Conservation (phyloP, 2,329 filamentous ascomycete genomes). For the Epichloe uncinata region DNA sequence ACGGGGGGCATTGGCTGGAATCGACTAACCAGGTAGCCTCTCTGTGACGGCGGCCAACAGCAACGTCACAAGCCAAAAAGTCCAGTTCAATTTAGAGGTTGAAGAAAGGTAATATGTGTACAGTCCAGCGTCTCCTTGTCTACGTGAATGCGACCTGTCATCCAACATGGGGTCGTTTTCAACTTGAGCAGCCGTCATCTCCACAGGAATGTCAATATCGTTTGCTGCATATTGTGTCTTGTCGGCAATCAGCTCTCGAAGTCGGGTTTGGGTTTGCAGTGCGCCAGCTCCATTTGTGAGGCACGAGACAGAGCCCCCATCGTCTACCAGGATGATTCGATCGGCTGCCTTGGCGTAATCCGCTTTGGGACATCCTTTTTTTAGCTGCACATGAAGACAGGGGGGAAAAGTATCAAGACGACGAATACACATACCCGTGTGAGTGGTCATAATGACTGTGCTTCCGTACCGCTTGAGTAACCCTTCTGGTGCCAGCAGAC, state of each 20-base stretch:
- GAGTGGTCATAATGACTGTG: constrained; percentile 5
- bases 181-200: background rate
- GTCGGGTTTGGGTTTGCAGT: background rate
- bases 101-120: background rate
- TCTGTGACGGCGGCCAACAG: background rate
- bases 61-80: background rate
- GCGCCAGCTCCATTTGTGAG: background rate
- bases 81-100: background rate
- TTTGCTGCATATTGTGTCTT: background rate
- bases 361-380: background rate
- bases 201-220: background rate
- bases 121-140: background rate
- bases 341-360: background rate
- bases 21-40: background rate
- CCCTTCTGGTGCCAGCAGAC: constrained; percentile 2
- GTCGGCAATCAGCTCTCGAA: background rate
- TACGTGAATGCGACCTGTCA: background rate
- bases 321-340: background rate
- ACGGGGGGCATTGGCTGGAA: background rate
- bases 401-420: too few species aligned
- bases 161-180: background rate
- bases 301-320: background rate
- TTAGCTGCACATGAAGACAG: background rate
- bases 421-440: background rate
- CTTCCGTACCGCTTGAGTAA: background rate